phyloP scores from a whole-genome alignment of 495 filamentous ascomycete species.

The Penicillium fimorum region DNA sequence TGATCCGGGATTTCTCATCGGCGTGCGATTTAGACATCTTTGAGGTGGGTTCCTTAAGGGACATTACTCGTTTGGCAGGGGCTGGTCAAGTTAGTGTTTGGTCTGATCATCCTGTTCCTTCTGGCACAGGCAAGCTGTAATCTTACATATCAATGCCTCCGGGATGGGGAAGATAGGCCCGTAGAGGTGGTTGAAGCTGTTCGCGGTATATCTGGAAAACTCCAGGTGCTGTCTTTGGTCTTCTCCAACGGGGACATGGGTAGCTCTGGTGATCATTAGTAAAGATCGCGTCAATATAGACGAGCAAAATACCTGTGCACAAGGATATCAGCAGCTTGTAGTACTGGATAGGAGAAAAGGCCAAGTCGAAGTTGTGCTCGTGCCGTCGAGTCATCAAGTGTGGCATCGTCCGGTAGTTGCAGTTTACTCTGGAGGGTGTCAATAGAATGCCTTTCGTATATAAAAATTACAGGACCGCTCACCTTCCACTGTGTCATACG shows the following conservation, averaged over 20 bases:
- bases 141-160: constrained; percentile 71
- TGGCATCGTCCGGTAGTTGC: constrained; percentile 52
- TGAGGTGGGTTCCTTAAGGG: constrained; percentile 64
- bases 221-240: constrained; percentile 94
- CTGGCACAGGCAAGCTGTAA: not conserved
- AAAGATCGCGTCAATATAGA: not conserved
- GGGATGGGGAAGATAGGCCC: constrained; percentile 63
- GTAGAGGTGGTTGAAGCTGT: constrained; percentile 77
- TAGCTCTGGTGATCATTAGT: constrained; percentile 53
- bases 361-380: constrained; percentile 72
- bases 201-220: constrained; percentile 79
- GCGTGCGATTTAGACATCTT: constrained; percentile 95
- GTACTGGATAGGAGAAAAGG: constrained; percentile 93
- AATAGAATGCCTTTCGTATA: constrained; percentile 5
- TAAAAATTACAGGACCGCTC: constrained; percentile 17
- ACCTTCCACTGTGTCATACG: constrained; percentile 99
- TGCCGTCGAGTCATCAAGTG: constrained; percentile 49
- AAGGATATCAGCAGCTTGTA: constrained; percentile 93
- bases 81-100: constrained; percentile 40
- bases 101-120: not conserved
- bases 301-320: constrained; percentile 61
- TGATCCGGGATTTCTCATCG: constrained; percentile 68
- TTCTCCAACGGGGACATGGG: constrained; percentile 93
- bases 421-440: constrained; percentile 62
- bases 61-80: constrained; percentile 84